phyloP scores from a whole-genome alignment of 2,329 filamentous ascomycete genomes.

The Talaromyces atroroseus region DNA sequence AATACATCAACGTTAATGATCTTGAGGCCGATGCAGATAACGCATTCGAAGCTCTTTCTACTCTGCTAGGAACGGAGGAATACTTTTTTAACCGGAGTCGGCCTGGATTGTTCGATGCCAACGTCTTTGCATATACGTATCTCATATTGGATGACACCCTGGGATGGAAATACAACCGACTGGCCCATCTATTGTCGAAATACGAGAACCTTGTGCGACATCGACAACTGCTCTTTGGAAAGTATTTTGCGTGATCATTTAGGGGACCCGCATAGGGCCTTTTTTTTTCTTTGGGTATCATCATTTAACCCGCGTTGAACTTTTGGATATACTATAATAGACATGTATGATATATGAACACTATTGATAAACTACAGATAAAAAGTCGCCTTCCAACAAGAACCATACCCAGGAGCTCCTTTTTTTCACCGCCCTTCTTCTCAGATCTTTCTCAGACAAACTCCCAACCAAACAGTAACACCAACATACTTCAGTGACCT shows the following conservation, averaged over 20 bases:
- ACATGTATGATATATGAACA: slow-evolving; percentile 14
- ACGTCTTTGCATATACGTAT: slow-evolving; percentile 84
- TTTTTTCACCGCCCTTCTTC: slow-evolving; percentile 4
- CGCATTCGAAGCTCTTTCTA: slow-evolving; percentile 59
- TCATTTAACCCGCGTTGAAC: not conserved
- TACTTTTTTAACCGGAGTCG: slow-evolving; percentile 56
- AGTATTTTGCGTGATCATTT: slow-evolving; percentile 38
- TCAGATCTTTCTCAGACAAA: slow-evolving; percentile 38
- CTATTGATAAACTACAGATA: not conserved
- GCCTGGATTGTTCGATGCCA: slow-evolving; percentile 78
- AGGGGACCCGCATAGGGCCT: not conserved
- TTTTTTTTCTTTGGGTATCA: not conserved
- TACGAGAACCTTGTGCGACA: slow-evolving; percentile 62
- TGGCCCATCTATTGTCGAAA: slow-evolving; percentile 53
- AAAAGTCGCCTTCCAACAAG: not conserved
- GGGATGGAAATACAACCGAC: slow-evolving; percentile 58
- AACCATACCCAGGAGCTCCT: slow-evolving; percentile 4
- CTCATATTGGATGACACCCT: slow-evolving; percentile 63
- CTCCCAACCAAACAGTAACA: slow-evolving; percentile 51
- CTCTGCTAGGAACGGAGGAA: slow-evolving; percentile 50
- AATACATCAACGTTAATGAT: slow-evolving; percentile 50
- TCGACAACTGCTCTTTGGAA: slow-evolving; percentile 51
- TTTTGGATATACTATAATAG: slow-evolving; percentile 6
- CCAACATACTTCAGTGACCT: slow-evolving; percentile 61
- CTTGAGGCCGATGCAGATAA: slow-evolving; percentile 57